Evolutionary conservation across 106 monocot species (phyloP), one percentile per base, ranked within the genome.

Genomic region (Apostasia shenzhenica): DNA sequence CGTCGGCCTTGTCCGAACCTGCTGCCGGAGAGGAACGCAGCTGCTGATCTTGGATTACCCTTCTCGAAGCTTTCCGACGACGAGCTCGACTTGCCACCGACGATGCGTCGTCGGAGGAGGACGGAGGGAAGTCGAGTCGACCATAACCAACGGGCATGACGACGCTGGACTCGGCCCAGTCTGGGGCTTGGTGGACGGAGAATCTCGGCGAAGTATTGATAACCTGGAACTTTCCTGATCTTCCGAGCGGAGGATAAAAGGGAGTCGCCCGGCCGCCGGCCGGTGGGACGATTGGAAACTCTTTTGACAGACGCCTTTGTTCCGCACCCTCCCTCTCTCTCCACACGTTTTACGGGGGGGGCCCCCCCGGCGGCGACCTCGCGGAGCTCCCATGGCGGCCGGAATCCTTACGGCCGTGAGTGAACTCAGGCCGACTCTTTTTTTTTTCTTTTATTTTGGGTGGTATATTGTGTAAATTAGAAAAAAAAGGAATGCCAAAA

Each of bases 51-150:
- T 1, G 91, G 91, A 37, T 95, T n/a, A n/a, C 60, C 65, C 75
- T 95, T 6, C 69, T 91, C 1, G 94, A 82, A 56, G 94, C 94
- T n/a, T 1, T 95, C 94, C 1, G 94, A 95, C 64, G 91, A 95
- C 54, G 91, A 95, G 77, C 85, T 95, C 10, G 94, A 88, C 6
- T 72, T 95, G 0, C 94, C 94, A 2, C 94, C 94, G 46, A 67
- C 94, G n/a, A 63, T 47, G 6, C 76, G 9, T 48, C 68, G 7
- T 65, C 59, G 53, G 55, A 49, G 8, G 70, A 50, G 41, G 42
- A 55, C 0, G 45, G 57, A 45, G n/a, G n/a, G 37, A 44, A 2
- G 37, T 4, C 0, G 62, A 45, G 14, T 43, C 14, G n/a, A 8
- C 9, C 39, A 55, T 26, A 12, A 45, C 13, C 1, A 60, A 42